phyloP scores from a whole-genome alignment of 257 asterid species.

The Plantago elongata region DNA sequence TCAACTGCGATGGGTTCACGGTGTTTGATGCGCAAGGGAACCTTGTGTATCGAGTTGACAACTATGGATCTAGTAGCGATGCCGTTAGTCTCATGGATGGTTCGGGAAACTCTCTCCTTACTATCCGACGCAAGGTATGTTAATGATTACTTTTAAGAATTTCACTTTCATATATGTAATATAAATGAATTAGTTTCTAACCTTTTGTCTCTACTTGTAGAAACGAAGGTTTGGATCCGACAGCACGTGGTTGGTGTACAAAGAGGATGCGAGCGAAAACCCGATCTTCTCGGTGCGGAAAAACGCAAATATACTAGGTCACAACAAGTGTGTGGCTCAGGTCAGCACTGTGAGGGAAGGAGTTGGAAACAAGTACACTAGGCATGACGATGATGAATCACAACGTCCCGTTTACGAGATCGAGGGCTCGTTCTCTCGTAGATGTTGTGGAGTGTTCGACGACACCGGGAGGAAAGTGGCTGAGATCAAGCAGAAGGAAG shows the following conservation, averaged over 20 bases:
- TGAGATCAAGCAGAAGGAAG: constrained; percentile 66
- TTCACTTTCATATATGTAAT: background rate
- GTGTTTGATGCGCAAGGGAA: constrained; percentile 58
- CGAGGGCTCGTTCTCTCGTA: constrained; percentile 51
- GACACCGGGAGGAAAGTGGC: constrained; percentile 45
- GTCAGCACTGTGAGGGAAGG: constrained; percentile 21
- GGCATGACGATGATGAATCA: too few relatives aligned
- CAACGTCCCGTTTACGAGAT: constrained; percentile 28
- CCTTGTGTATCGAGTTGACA: constrained; percentile 73
- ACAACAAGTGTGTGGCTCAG: constrained; percentile 32
- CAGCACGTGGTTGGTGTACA: constrained; percentile 52
- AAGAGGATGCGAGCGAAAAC: constrained; percentile 38
- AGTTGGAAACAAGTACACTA: background rate
- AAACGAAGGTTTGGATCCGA: constrained; percentile 45
- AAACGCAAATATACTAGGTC: constrained; percentile 30
- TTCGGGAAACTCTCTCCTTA: constrained; percentile 51
- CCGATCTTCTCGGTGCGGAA: constrained; percentile 48
- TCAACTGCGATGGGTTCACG: constrained; percentile 71
- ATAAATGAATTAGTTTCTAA: background rate
- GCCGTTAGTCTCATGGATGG: constrained; percentile 68
- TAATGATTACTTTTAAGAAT: background rate
- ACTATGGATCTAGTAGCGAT: constrained; percentile 39
- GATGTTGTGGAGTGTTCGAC: constrained; percentile 52
- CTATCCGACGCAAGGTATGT: constrained; percentile 69
- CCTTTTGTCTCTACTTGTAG: constrained; percentile 19